Percentiles rank a stretch among this genome's conserved stretches.
Evolutionary conservation across 192 early-diverging fungal genomes (phyloP).

Genomic region (Coemansia sp.): DNA sequence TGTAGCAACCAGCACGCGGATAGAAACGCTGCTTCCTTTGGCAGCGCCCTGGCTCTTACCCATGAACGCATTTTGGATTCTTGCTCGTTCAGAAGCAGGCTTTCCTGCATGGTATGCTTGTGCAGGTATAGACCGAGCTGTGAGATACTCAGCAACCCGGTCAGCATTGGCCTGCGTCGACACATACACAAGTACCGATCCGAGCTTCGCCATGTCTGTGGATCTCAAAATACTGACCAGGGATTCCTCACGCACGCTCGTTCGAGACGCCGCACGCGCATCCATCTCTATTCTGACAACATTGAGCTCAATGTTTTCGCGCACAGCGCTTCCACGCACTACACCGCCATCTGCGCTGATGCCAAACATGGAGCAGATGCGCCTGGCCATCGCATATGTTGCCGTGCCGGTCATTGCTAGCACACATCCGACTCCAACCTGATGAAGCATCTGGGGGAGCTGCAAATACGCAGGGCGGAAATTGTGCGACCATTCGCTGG

Average conservation of each 20-base stretch:
- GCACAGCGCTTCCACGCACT: slow-evolving; percentile 55
- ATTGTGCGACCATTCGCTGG: slow-evolving; percentile 85
- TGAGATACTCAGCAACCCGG: slow-evolving; percentile 65
- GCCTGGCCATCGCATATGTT: slow-evolving; percentile 56
- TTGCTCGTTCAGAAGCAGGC: slow-evolving; percentile 57
- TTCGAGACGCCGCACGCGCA: slow-evolving; percentile 1
- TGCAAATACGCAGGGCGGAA: slow-evolving; percentile 73
- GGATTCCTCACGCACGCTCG: slow-evolving; percentile 54
- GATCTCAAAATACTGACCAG: slow-evolving; percentile 59
- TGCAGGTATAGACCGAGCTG: slow-evolving; percentile 63
- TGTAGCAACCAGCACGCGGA: slow-evolving; percentile 71
- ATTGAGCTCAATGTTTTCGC: slow-evolving; percentile 64
- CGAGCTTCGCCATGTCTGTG: slow-evolving; percentile 54
- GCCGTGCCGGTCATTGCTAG: slow-evolving; percentile 76
- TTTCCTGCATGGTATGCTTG: slow-evolving; percentile 81
- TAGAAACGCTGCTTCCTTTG: slow-evolving; percentile 12
- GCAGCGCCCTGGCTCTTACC: slow-evolving; percentile 14
- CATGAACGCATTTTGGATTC: slow-evolving; percentile 72
- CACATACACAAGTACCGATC: slow-evolving; percentile 70
- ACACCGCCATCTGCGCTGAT: slow-evolving; percentile 56
- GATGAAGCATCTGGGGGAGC: slow-evolving; percentile 54
- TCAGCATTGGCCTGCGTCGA: slow-evolving; percentile 67
- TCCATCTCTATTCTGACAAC: slow-evolving; percentile 51
- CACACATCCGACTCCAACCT: slow-evolving; percentile 57
- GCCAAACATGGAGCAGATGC: slow-evolving; percentile 62